A percentile compares a stretch with the other conserved stretches of the same genome.
These are phyloP conservation scores for Flammula alnicola DNA, from an alignment of 1,284 basidiomycete genomes.

Conservation along the genomic window DNA sequence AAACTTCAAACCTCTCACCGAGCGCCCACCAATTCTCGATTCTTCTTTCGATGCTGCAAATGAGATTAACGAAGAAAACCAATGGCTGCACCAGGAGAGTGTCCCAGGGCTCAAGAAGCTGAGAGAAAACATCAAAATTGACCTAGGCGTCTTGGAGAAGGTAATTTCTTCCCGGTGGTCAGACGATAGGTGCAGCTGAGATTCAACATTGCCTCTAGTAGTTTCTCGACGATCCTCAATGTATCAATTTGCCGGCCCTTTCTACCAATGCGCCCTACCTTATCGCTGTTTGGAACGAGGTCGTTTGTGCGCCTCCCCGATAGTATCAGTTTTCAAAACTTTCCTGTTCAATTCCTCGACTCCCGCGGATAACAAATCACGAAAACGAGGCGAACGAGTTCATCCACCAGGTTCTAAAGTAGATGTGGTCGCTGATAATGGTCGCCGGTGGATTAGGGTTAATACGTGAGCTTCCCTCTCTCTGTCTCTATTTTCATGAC, in stretches of 20 bases:
- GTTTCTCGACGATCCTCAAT: conserved; percentile 57
- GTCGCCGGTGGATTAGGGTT: conserved; percentile 77
- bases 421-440: conserved; percentile 78
- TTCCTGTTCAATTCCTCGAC: conserved; percentile 36
- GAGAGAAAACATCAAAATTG: conserved; percentile 48
- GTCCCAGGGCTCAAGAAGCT: conserved; percentile 59
- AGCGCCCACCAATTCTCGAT: conserved; percentile 58
- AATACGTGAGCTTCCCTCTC: conserved; percentile 72
- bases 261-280: conserved; percentile 81
- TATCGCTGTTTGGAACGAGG: conserved; percentile 77
- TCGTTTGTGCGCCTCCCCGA: conserved; percentile 62
- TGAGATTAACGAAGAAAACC: conserved; percentile 39
- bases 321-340: conserved; percentile 63
- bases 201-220: conserved; percentile 47
- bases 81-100: conserved; percentile 47
- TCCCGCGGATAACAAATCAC: conserved; percentile 8
- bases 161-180: conserved; percentile 34
- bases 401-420: conserved; percentile 65
- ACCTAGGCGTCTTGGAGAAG: conserved; percentile 59
- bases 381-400: conserved; percentile 27
- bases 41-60: conserved; percentile 47
- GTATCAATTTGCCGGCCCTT: conserved; percentile 47
- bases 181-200: conserved; percentile 15
- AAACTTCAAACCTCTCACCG: conserved; percentile 47
- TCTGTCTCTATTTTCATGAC: neutral